phyloP scores from a whole-genome alignment of 83 land plant species.

The Larix sibirica region DNA sequence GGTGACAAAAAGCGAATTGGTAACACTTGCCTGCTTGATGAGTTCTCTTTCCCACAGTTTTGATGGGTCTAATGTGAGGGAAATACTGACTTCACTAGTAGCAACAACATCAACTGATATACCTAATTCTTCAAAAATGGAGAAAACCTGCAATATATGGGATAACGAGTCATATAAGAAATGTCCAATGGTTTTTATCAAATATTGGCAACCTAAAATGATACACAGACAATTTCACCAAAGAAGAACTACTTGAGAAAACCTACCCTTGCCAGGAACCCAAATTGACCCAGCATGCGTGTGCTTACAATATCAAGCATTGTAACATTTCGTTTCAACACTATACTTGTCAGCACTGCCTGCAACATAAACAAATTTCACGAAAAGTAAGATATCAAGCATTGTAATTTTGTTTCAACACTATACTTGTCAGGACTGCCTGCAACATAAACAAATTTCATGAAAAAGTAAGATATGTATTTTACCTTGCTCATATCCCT shows the following conservation, averaged over 20 bases:
- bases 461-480: background rate
- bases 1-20: background rate
- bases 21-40: slow-evolving; percentile 79
- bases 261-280: slow-evolving; percentile 91
- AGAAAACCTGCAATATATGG: slow-evolving; percentile 68
- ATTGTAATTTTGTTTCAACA: slow-evolving; percentile 91
- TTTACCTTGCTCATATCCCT: slow-evolving; percentile 94
- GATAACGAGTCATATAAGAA: slow-evolving; percentile 1
- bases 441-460: background rate
- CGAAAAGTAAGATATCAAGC: slow-evolving; percentile 69
- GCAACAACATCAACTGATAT: slow-evolving; percentile 99
- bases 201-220: background rate
- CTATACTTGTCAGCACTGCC: slow-evolving; percentile 94
- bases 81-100: slow-evolving; percentile 99
- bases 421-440: slow-evolving; percentile 88
- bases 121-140: slow-evolving; percentile 87
- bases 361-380: slow-evolving; percentile 26
- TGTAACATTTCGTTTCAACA: slow-evolving; percentile 88
- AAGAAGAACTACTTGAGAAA: background rate
- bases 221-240: background rate
- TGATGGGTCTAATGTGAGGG: slow-evolving; percentile 94
- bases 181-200: background rate
- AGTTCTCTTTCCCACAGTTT: slow-evolving; percentile 95
- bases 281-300: slow-evolving; percentile 97
- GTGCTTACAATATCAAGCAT: slow-evolving; percentile 99